Conservation (phyloP, 176 grass and related monocot species). For the Phoenix roebelenii region DNA sequence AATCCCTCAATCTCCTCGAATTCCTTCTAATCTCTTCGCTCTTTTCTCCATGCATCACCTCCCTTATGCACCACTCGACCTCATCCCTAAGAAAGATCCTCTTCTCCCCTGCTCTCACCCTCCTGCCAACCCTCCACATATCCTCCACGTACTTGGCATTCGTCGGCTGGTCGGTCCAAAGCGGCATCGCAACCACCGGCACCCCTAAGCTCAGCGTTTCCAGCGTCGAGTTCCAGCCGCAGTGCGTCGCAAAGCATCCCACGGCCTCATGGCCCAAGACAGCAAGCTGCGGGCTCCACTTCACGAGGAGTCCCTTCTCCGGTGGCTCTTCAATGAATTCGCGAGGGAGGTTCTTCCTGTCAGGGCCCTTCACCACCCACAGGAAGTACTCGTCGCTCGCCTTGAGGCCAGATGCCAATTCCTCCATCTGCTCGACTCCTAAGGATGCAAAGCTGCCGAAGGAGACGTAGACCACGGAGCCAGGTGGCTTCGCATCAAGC, state of each 20-base stretch:
- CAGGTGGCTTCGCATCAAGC: conserved; percentile 29
- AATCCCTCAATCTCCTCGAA: conserved; percentile 11
- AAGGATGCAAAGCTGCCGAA: conserved; percentile 57
- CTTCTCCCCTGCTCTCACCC: not conserved
- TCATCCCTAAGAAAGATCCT: conserved; percentile 17
- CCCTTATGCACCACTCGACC: conserved; percentile 43
- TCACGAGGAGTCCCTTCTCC: too few relatives aligned
- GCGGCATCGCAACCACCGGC: too few relatives aligned
- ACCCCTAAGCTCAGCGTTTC: too few relatives aligned
- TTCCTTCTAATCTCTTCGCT: conserved; percentile 14
- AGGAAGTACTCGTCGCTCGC: conserved; percentile 30
- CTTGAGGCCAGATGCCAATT: conserved; percentile 37
- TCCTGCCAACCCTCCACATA: too few relatives aligned
- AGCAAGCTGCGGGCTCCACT: too few relatives aligned
- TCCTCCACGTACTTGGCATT: too few relatives aligned
- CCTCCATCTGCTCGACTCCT: conserved; percentile 28
- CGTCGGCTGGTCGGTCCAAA: too few relatives aligned
- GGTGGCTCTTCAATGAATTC: too few relatives aligned
- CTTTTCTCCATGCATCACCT: conserved; percentile 24
- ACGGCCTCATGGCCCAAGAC: too few relatives aligned
- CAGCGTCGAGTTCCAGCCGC: too few relatives aligned
- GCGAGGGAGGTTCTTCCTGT: too few relatives aligned
- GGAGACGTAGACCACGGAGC: conserved; percentile 52
- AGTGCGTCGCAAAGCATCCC: too few relatives aligned
- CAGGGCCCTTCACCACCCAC: not conserved